Evolutionary conservation across 2,329 filamentous ascomycete species (phyloP).

Genomic region (Monilinia fructigena): DNA sequence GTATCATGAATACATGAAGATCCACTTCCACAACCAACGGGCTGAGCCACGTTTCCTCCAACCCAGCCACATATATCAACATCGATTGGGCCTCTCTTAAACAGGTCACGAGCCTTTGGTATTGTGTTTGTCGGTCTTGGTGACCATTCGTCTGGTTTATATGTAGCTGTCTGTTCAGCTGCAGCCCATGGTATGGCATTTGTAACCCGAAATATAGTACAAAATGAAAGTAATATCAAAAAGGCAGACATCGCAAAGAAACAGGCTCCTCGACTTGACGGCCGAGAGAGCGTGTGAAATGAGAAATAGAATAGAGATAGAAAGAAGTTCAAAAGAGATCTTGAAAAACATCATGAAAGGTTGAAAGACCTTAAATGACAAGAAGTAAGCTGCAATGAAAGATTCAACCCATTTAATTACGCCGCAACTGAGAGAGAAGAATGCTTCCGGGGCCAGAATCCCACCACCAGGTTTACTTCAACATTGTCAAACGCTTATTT

Average conservation of each 20-base stretch:
- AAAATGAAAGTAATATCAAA: slow-evolving; percentile 32
- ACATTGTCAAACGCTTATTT: slow-evolving; percentile 8
- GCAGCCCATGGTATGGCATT: slow-evolving; percentile 35
- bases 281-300: neutral
- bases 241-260: slow-evolving; percentile 37
- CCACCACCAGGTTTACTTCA: slow-evolving; percentile 15
- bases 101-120: slow-evolving; percentile 30
- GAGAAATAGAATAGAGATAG: slow-evolving; percentile 6
- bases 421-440: slow-evolving; percentile 10
- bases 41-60: slow-evolving; percentile 30
- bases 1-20: slow-evolving; percentile 39
- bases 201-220: slow-evolving; percentile 26
- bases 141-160: slow-evolving; percentile 34
- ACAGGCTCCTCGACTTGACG: slow-evolving; percentile 20
- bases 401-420: slow-evolving; percentile 9
- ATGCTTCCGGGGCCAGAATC: slow-evolving; percentile 17
- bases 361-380: slow-evolving; percentile 8
- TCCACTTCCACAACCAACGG: slow-evolving; percentile 33
- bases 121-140: slow-evolving; percentile 34
- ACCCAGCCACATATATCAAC: slow-evolving; percentile 39
- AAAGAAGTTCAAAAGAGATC: slow-evolving; percentile 15
- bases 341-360: neutral
- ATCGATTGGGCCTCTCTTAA: slow-evolving; percentile 33
- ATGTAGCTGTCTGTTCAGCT: slow-evolving; percentile 32
- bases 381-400: slow-evolving; percentile 7